Base-by-base conservation (phyloP, 2,329 filamentous ascomycete species). In the Aspergillus ruber region DNA sequence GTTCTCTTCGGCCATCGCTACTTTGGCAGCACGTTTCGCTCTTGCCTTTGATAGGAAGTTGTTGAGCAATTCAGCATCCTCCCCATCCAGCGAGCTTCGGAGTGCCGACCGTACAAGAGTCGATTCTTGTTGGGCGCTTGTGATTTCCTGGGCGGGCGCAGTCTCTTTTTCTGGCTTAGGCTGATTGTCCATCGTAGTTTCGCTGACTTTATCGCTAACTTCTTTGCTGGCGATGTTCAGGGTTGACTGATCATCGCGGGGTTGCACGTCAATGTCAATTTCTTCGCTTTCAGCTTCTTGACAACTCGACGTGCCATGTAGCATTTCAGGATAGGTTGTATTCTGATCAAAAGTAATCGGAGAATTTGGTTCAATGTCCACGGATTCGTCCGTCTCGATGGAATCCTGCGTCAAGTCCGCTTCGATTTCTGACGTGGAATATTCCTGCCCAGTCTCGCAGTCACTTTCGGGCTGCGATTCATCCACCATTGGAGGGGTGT, bases 21-120 rank as follows among this genome's bases (percentile, higher is more conserved):
- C 60, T 52, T 67, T 68, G 40, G 67, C 68, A 13, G 61, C 67
- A 25, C 69, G 64, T 49, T 71, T 71, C 15, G 67, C 67, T 51
- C 67, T 61, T 9, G 69, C 69, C 45, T 64, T 67, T n/a, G 64
- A 68, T 21, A 72, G 49, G 51, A 72, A 71, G 44, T 67, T 60
- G 45, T 63, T 68, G 42, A 72, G 57, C n/a, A 72, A 48, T 35
- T 60, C 66, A 7, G 65, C 62, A 55, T 72, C 68, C 10, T 70
- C 66, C 39, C 64, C 65, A 45, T 66, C 66, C 9, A 71, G 53
- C 21, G 64, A 64, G 52, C 66, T 65, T 42, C 61, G 61, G 32
- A 69, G 54, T 39, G 67, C 64, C 27, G 68, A 67, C 47, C 66
- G 62, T 4, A 68, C 64, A 23, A 68, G 47, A 17, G 57, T 62